Percentiles rank a stretch among this genome's conserved stretches.
Conservation (phyloP, 352 stramenopile species). For the Phytophthora ohioensis region DNA sequence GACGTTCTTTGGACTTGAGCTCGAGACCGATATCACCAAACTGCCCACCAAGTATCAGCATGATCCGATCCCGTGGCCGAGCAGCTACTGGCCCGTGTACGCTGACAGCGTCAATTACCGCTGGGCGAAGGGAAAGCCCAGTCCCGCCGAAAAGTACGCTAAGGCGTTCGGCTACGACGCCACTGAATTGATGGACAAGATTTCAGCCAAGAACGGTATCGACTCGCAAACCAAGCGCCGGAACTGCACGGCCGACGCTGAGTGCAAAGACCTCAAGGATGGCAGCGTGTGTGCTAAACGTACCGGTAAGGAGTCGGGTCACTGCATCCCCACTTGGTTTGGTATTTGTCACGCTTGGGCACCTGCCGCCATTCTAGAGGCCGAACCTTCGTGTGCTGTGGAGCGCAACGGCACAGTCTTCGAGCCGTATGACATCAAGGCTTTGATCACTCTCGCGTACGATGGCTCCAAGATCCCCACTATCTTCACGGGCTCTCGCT, state of each 20-base stretch:
- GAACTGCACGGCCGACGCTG: conserved; percentile 37
- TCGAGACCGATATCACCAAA: conserved; percentile 63
- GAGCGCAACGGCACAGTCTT: conserved; percentile 62
- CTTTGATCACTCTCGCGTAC: conserved; percentile 58
- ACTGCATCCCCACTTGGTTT: conserved; percentile 70
- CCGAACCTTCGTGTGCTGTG: conserved; percentile 56
- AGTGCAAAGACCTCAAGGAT: conserved; percentile 49
- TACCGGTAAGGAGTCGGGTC: conserved; percentile 30
- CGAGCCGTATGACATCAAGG: conserved; percentile 70
- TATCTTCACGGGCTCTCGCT: conserved; percentile 64
- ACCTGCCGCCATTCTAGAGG: conserved; percentile 58
- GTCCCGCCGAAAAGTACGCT: conserved; percentile 64
- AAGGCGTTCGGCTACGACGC: conserved; percentile 55
- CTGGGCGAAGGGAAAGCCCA: conserved; percentile 48
- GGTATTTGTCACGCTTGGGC: conserved; percentile 74
- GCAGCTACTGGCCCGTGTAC: conserved; percentile 76
- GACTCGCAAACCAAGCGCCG: conserved; percentile 46
- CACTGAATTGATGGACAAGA: conserved; percentile 48
- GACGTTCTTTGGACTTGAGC: conserved; percentile 52
- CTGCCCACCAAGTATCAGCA: conserved; percentile 52
- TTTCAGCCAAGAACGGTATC: conserved; percentile 59
- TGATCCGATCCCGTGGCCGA: conserved; percentile 65
- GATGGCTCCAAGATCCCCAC: conserved; percentile 60
- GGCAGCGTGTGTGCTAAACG: conserved; percentile 57
- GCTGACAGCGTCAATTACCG: conserved; percentile 71